These are phyloP conservation scores for Acrocalymma vagum DNA, from an alignment of 2,329 filamentous ascomycete species.

Conservation along the genomic window DNA sequence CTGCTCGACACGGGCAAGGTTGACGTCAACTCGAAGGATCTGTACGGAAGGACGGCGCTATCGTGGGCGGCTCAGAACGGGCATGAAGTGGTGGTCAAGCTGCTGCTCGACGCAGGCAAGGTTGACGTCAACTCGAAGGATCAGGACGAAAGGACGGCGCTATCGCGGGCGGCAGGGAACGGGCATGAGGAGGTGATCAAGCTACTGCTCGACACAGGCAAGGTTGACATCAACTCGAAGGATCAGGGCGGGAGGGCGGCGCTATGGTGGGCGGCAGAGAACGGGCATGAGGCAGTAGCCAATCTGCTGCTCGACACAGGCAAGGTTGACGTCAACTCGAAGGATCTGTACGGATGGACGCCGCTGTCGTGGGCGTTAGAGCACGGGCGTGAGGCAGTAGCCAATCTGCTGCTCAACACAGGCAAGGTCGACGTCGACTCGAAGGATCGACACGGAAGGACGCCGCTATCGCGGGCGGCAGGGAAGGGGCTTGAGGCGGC, in stretches of 20 bases:
- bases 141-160: background rate
- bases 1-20: background rate
- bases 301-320: slow-evolving; percentile 14
- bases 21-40: background rate
- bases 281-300: slow-evolving; percentile 9
- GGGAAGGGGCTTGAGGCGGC: background rate
- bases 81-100: background rate
- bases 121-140: slow-evolving; percentile 1
- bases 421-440: slow-evolving; percentile 16
- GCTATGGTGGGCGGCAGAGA: slow-evolving; percentile 8
- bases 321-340: slow-evolving; percentile 13
- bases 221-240: slow-evolving; percentile 3
- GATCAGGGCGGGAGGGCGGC: background rate
- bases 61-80: background rate
- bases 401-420: slow-evolving; percentile 13
- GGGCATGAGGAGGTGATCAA: background rate
- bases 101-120: background rate
- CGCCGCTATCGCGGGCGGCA: slow-evolving; percentile 12
- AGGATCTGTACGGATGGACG: slow-evolving; percentile 9
- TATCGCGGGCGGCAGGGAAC: background rate
- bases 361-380: slow-evolving; percentile 11
- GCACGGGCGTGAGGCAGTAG: slow-evolving; percentile 8
- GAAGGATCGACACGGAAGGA: slow-evolving; percentile 8
- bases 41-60: background rate
- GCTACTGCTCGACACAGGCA: slow-evolving; percentile 5